Base-by-base conservation (phyloP, 1,284 basidiomycete genomes). In the Anthracocystis walkeri region DNA sequence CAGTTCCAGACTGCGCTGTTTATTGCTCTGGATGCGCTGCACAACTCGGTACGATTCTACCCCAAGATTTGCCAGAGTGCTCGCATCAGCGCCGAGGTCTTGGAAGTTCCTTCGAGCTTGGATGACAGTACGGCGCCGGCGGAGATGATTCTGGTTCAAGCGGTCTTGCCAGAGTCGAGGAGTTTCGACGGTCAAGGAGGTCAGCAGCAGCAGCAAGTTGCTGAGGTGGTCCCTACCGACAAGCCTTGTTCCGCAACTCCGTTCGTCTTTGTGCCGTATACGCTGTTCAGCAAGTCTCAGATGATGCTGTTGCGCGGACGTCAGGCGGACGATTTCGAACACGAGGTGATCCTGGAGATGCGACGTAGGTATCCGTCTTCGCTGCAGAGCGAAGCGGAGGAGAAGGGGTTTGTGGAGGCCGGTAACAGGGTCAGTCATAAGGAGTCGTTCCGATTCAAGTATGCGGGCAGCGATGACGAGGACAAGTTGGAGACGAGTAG, bases 231-330 rank as follows among this genome's bases (percentile, higher is more conserved):
- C n/a, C 81, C 74, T 21, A 78, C 80, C 52, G 85, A 86, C 61
- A 84, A 78, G 38, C 85, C 87, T 66, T 86, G 85, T 71, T 82
- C 86, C 3, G 86, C 86, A 11, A 83, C 86, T 2, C 87, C 87
- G 1, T 88, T 88, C 76, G 87, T 88, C 54, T 88, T 87, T 81
- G 87, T 87, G 4, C 88, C 88, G 1, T 88, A 86, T 85, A 86
- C 84, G 45, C 83, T 88, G 7, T 88, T 88, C 77, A 82, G 85
- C 75, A 87, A 87, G 69, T 84, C 86, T 25, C 88, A 88, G 78
- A 84, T 83, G 75, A 87, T 87, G 86, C 81, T 87, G 35, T 77
- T 87, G 21, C 82, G 86, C 16, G 85, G 86, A 6, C 82, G 84
- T 11, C 84, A 84, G 25, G 85, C 84, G 42, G 79, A 85, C 44